Conservation (phyloP, 495 filamentous ascomycete genomes). For the Aspergillus panamensis region DNA sequence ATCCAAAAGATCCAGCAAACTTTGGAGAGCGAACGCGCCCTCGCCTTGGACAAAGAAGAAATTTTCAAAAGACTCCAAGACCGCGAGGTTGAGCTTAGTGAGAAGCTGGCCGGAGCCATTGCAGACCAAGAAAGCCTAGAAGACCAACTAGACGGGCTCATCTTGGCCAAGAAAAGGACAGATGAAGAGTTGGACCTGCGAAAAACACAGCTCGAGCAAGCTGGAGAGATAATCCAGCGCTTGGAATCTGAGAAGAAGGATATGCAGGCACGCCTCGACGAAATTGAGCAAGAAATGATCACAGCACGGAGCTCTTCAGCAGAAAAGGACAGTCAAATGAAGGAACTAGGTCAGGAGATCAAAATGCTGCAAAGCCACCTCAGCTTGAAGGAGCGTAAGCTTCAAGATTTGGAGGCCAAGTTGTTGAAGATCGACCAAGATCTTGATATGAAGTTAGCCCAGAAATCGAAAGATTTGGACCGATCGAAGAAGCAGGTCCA, state of each 20-base stretch:
- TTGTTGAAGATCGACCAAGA: slow-evolving; percentile 84
- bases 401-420: slow-evolving; percentile 82
- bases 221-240: slow-evolving; percentile 76
- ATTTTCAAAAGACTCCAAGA: slow-evolving; percentile 94
- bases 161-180: slow-evolving; percentile 83
- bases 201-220: slow-evolving; percentile 83
- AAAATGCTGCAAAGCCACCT: slow-evolving; percentile 92
- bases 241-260: slow-evolving; percentile 82
- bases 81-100: slow-evolving; percentile 81
- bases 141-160: slow-evolving; percentile 84
- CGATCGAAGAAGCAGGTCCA: slow-evolving; percentile 64
- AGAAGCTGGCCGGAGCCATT: slow-evolving; percentile 89
- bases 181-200: slow-evolving; percentile 80
- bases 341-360: slow-evolving; percentile 72
- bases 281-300: slow-evolving; percentile 64
- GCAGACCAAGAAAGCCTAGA: slow-evolving; percentile 94
- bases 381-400: slow-evolving; percentile 82
- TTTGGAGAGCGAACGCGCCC: slow-evolving; percentile 87
- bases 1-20: slow-evolving; percentile 87
- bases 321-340: slow-evolving; percentile 67
- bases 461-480: slow-evolving; percentile 78
- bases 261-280: slow-evolving; percentile 59
- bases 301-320: slow-evolving; percentile 64
- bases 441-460: slow-evolving; percentile 78
- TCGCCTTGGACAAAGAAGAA: slow-evolving; percentile 96